Evolutionary conservation across 176 grass and related monocot species (phyloP).

Genomic region (Tillandsia leiboldiana): DNA sequence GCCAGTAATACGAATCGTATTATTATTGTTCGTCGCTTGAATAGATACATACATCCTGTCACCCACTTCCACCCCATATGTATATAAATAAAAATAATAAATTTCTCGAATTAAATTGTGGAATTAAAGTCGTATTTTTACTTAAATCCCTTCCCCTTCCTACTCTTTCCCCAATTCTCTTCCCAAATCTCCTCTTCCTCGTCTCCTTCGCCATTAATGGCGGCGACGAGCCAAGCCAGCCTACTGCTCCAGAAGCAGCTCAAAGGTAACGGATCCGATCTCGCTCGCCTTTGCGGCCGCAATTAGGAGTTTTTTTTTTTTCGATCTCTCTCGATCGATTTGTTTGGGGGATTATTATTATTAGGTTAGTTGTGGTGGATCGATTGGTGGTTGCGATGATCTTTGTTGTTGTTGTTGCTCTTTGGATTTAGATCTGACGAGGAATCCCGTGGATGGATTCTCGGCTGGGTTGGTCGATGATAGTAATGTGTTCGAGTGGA

Average conservation of each 20-base stretch:
- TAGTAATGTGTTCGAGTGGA: conserved; percentile 81
- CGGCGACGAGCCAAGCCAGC: conserved; percentile 55
- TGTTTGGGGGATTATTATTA: neutral
- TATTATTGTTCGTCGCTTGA: too few relatives aligned
- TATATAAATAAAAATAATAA: too few relatives aligned
- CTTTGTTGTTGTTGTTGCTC: neutral
- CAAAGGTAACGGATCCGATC: conserved; percentile 56
- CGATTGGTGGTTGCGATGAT: neutral
- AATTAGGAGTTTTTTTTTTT: too few relatives aligned
- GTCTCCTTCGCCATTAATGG: conserved; percentile 40
- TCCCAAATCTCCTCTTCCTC: conserved; percentile 22
- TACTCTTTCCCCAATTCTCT: conserved; percentile 12
- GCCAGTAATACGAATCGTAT: too few relatives aligned
- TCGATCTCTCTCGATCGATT: conserved; percentile 7
- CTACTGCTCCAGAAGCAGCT: conserved; percentile 89
- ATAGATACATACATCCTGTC: too few relatives aligned
- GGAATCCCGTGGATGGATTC: conserved; percentile 78
- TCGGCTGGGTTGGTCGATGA: conserved; percentile 84
- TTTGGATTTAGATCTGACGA: conserved; percentile 60
- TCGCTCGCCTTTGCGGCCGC: neutral
- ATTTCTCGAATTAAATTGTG: too few relatives aligned
- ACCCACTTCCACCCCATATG: too few relatives aligned
- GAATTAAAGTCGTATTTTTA: neutral
- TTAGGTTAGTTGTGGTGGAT: conserved; percentile 7
- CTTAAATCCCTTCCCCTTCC: neutral